Percentiles rank a stretch among this genome's conserved stretches.
phyloP scores from a whole-genome alignment of 2,329 filamentous ascomycete species.

The Aspergillus japonicus region DNA sequence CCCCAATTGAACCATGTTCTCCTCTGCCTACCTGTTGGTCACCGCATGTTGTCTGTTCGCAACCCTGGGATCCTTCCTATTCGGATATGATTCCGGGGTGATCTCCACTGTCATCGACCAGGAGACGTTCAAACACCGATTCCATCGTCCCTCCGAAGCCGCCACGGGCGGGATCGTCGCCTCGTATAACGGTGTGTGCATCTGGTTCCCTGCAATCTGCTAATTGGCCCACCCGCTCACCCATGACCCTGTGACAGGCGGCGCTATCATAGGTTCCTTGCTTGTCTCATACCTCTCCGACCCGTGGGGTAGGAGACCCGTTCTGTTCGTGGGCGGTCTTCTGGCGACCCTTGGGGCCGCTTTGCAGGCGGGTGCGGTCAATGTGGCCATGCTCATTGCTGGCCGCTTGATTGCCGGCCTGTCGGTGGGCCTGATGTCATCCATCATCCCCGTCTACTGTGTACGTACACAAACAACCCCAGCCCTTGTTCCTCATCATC shows the following conservation, averaged over 20 bases:
- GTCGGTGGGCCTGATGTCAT: constrained; percentile 50
- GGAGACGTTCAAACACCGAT: constrained; percentile 31
- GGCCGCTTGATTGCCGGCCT: constrained; percentile 52
- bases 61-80: constrained; percentile 49
- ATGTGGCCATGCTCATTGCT: constrained; percentile 46
- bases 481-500: no score
- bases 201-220: neutral
- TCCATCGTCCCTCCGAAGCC: constrained; percentile 33
- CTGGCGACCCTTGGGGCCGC: constrained; percentile 36
- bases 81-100: constrained; percentile 48
- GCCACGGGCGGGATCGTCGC: constrained; percentile 41
- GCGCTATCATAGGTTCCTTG: constrained; percentile 40
- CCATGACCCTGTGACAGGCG: constrained; percentile 24
- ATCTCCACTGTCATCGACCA: constrained; percentile 40
- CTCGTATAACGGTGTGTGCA: constrained; percentile 36
- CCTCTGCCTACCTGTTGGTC: constrained; percentile 26
- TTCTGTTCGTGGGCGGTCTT: constrained; percentile 38
- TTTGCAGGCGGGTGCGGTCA: constrained; percentile 35
- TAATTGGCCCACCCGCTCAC: neutral
- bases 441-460: constrained; percentile 50
- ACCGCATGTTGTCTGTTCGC: constrained; percentile 44
- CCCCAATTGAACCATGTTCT: neutral
- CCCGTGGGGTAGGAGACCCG: constrained; percentile 29
- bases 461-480: constrained; percentile 21
- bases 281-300: constrained; percentile 36